phyloP scores from a whole-genome alignment of 768 basidiomycete species.

The Auriculariales sp. region DNA sequence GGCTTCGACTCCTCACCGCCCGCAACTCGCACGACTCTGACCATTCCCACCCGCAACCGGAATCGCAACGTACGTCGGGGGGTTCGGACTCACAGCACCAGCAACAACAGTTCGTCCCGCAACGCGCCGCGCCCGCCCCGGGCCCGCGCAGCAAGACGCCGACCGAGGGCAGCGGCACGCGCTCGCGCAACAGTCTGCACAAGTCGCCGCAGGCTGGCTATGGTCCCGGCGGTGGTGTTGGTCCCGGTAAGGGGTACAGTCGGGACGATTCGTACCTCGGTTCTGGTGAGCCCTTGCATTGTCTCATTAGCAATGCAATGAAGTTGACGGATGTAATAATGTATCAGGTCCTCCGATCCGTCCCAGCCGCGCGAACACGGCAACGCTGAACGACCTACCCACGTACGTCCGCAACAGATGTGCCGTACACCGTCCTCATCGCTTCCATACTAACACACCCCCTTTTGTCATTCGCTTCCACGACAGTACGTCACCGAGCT shows the following conservation, averaged over 20 bases:
- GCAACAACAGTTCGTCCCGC: constrained; percentile 3
- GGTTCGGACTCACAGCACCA: constrained; percentile 9
- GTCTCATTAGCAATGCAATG: neutral
- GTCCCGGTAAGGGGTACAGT: neutral
- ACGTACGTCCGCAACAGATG: neutral
- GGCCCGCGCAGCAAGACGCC: constrained; percentile 1
- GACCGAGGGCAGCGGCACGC: constrained; percentile 18
- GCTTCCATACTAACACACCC: too few relatives aligned
- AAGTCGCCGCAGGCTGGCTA: constrained; percentile 28
- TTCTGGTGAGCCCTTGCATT: too few relatives aligned
- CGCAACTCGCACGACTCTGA: constrained; percentile 26
- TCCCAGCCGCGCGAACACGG: constrained; percentile 76
- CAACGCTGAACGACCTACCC: constrained; percentile 54
- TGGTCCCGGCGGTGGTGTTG: too few relatives aligned
- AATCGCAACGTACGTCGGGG: constrained; percentile 16
- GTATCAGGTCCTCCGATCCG: constrained; percentile 45
- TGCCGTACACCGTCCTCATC: too few relatives aligned
- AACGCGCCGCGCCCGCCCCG: constrained; percentile 9
- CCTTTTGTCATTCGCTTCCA: too few relatives aligned
- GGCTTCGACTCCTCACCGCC: too few relatives aligned
- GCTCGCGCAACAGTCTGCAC: constrained; percentile 42
- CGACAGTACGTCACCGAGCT: too few relatives aligned
- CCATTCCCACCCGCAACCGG: constrained; percentile 24
- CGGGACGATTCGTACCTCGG: neutral
- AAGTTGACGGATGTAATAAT: neutral